Conservation (phyloP, 768 basidiomycete genomes). For the Amanita exitialis region DNA sequence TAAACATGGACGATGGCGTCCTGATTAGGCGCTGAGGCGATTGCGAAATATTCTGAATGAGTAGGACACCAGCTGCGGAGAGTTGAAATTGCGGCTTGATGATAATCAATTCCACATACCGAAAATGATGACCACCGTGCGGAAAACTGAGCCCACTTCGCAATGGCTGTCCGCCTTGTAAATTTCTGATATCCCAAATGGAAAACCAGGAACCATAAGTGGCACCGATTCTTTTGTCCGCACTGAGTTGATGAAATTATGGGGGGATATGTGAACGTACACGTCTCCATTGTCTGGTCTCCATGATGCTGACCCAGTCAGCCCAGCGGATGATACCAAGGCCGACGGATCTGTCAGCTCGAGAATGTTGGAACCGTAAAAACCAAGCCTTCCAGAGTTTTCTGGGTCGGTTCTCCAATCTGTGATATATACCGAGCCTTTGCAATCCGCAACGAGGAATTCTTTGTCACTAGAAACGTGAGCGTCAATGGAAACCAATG, state of each 20-base stretch:
- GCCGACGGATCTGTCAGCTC: constrained; percentile 68
- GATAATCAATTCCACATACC: constrained; percentile 29
- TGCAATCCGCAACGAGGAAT: constrained; percentile 67
- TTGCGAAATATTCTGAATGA: constrained; percentile 68
- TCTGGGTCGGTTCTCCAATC: constrained; percentile 76
- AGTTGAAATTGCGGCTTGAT: constrained; percentile 2
- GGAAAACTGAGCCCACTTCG: constrained; percentile 52
- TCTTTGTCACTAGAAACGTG: constrained; percentile 72
- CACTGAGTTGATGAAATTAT: neutral
- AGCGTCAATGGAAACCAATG: constrained; percentile 57
- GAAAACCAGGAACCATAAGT: constrained; percentile 64
- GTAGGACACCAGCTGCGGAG: constrained; percentile 67
- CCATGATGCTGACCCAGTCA: constrained; percentile 60
- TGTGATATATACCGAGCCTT: constrained; percentile 66
- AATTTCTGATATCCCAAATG: constrained; percentile 66
- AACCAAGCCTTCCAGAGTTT: constrained; percentile 36
- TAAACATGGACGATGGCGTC: constrained; percentile 67
- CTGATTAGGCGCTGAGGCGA: constrained; percentile 47
- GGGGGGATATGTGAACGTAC: constrained; percentile 27
- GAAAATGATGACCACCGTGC: constrained; percentile 59
- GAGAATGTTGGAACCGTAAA: constrained; percentile 54
- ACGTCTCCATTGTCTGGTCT: constrained; percentile 58
- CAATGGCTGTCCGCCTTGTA: constrained; percentile 66
- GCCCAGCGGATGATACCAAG: constrained; percentile 39
- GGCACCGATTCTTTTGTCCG: constrained; percentile 51